Percentiles rank a stretch among this genome's conserved stretches.
These are phyloP conservation scores for Pelagophyceae sp. DNA, from an alignment of 352 stramenopile genomes.

Conservation along the genomic window DNA sequence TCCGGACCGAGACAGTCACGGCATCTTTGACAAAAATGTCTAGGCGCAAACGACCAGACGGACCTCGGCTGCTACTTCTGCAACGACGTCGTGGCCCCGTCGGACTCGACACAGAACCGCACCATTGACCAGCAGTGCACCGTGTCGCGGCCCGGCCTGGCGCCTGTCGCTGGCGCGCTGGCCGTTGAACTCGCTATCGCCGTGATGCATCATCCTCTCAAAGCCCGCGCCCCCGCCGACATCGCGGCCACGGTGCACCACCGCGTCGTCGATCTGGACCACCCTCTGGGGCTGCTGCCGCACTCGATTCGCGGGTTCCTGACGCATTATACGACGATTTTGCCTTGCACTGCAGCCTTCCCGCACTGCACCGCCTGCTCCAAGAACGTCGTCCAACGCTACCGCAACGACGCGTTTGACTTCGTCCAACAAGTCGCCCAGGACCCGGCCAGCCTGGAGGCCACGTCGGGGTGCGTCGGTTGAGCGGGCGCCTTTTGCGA, in stretches of 20 bases:
- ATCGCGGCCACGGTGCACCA: conserved; percentile 25
- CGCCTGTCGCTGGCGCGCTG: conserved; percentile 66
- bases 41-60: not conserved
- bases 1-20: too few species aligned
- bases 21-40: too few species aligned
- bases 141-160: conserved; percentile 89
- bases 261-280: conserved; percentile 27
- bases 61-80: conserved; percentile 97
- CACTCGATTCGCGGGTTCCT: conserved; percentile 91
- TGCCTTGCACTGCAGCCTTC: conserved; percentile 75
- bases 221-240: conserved; percentile 53
- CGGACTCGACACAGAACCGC: conserved; percentile 88
- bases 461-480: not conserved
- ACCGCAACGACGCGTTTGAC: conserved; percentile 47
- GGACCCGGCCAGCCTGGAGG: conserved; percentile 27
- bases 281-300: conserved; percentile 68
- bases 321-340: conserved; percentile 76
- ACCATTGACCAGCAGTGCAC: conserved; percentile 99
- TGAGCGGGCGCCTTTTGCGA: not conserved
- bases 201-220: conserved; percentile 79
- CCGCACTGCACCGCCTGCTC: conserved; percentile 90
- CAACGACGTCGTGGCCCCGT: conserved; percentile 93
- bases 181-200: conserved; percentile 90
- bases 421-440: conserved; percentile 50
- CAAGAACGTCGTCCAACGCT: conserved; percentile 69